Conservation (phyloP, 2,329 filamentous ascomycete genomes). For the Verticillium longisporum region DNA sequence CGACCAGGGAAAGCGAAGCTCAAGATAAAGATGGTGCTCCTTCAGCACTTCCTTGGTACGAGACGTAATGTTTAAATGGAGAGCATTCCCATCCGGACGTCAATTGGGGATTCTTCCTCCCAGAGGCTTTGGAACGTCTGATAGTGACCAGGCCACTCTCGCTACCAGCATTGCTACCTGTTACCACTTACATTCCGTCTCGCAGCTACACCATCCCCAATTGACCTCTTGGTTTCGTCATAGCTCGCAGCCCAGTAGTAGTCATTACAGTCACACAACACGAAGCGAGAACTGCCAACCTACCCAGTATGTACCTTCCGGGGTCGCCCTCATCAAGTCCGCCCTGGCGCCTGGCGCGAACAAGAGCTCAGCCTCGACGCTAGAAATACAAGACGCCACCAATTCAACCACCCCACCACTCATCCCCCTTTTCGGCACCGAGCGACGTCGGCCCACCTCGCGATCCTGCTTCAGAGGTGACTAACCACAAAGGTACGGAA, state of each 20-base stretch:
- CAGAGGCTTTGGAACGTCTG: not conserved
- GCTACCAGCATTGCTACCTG: too few species aligned
- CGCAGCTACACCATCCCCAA: not conserved
- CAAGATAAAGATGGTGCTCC: not conserved
- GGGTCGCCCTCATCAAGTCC: not conserved
- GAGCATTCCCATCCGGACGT: not conserved
- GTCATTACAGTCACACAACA: too few species aligned
- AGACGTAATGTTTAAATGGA: not conserved
- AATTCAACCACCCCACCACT: not conserved
- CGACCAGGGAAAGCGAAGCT: not conserved
- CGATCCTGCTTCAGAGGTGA: not conserved
- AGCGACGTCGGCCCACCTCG: not conserved
- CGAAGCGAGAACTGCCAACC: too few species aligned
- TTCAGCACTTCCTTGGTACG: not conserved
- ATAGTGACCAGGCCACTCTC: not conserved
- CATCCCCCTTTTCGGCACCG: not conserved
- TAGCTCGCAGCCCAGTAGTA: too few species aligned
- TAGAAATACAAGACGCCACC: not conserved
- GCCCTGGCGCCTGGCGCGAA: not conserved
- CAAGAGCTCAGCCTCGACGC: not conserved
- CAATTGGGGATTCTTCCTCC: not conserved
- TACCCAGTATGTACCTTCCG: not conserved
- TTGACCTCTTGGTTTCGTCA: too few species aligned
- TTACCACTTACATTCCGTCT: not conserved
- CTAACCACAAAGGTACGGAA: not conserved